Evolutionary conservation across 192 early-diverging fungal species (phyloP), one percentile per base, ranked within the genome.

Genomic region (Mortierella hygrophila): DNA sequence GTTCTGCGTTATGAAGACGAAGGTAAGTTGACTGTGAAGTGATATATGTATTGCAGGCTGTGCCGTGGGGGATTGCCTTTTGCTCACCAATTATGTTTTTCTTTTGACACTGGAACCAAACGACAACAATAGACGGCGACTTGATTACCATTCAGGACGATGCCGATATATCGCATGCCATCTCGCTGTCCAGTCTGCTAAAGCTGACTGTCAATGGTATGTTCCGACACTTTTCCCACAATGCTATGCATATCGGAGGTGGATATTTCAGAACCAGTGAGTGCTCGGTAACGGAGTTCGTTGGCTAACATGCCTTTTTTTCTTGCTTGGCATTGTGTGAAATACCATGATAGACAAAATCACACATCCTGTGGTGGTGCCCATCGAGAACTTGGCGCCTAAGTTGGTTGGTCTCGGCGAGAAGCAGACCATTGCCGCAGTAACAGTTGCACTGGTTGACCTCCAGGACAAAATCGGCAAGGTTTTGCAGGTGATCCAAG

Each of bases 141-240:
- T 32, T 92, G 71, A 88, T 92, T 42, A 89, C 85, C 68, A 78
- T 92, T n/a, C 55, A 75, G 74, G 91, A 92, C 78, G 91, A 92
- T 79, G 77, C 84, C 11, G 91, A 92, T 74, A 90, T 92, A 55
- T 85, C 82, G 13, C 86, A 89, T 57, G 91, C 91, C 10, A 88
- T 89, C 54, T 89, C 90, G 37, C 72, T 89, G 8, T 88, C 85
- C 23, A 90, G 75, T 41, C 65, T 92, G 6, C 60, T 92, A 21
- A 92, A 90, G 74, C 73, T 92, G 6, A 90, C 88, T 4, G 88
- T 92, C 16, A 85, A 82, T 68, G 90, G 89, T 75, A 80, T 77
- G 76, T 78, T 40, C 38, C 74, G 21, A 15, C 40, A 41, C 16
- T n/a, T 6, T n/a, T 72, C 23, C 57, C 49, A 52, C 49, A 52